A percentile compares a stretch with the other conserved stretches of the same genome.
Conservation (phyloP, 2,329 filamentous ascomycete genomes). For the Colletotrichum paranaense region DNA sequence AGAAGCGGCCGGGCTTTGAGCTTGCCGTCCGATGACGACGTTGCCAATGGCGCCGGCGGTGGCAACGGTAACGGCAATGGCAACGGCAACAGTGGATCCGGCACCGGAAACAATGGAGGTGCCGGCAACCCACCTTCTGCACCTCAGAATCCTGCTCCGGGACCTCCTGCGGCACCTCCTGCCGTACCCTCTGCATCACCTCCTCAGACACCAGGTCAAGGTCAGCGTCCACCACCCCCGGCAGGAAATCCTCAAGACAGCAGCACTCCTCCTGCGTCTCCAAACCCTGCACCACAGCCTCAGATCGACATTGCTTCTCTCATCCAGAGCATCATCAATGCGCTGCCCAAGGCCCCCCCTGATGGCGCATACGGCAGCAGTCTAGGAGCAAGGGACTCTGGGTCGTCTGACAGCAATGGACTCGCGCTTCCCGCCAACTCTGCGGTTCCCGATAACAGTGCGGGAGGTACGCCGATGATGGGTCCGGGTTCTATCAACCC, state of each 20-base stretch:
- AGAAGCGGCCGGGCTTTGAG: conserved; percentile 22
- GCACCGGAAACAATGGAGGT: neutral
- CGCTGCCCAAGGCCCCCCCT: conserved; percentile 16
- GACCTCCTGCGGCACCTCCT: neutral
- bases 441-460: neutral
- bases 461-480: neutral
- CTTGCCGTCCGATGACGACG: conserved; percentile 18
- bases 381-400: conserved; percentile 31
- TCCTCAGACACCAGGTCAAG: neutral
- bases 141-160: neutral
- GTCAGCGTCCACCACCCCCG: neutral
- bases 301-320: conserved; percentile 17
- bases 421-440: neutral
- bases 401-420: conserved; percentile 7
- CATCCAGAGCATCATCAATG: conserved; percentile 29
- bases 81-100: neutral
- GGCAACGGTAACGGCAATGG: neutral
- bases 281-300: neutral
- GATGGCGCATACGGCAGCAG: conserved; percentile 20
- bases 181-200: neutral
- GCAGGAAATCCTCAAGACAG: neutral
- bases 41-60: neutral
- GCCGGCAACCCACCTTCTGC: neutral
- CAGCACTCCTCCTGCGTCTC: neutral
- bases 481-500: neutral